A percentile compares a stretch with the other conserved stretches of the same genome.
Conservation (phyloP, 1,284 basidiomycete genomes). For the Leccinum solheimii region DNA sequence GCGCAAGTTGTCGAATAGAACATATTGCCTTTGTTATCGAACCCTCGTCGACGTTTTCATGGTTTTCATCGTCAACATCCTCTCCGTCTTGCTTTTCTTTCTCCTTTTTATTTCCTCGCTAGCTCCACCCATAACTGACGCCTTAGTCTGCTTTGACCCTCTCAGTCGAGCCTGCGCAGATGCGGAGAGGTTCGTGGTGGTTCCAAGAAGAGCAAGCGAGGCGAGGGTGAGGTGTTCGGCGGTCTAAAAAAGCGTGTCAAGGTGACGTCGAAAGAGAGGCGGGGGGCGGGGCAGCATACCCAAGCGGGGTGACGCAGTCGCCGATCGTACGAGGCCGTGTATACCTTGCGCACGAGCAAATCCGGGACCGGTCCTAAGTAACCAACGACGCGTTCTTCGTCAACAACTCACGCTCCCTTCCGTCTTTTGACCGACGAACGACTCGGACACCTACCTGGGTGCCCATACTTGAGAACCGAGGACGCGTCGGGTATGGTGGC, state of each 20-base stretch:
- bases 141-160: too few relatives aligned
- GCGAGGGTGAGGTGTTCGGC: slow-evolving; percentile 88
- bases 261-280: not conserved
- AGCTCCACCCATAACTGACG: too few relatives aligned
- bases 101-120: too few relatives aligned
- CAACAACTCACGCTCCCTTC: not conserved
- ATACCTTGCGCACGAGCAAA: slow-evolving; percentile 76
- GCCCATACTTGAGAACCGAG: slow-evolving; percentile 67
- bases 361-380: slow-evolving; percentile 79
- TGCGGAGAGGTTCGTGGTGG: too few relatives aligned
- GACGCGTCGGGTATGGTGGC: slow-evolving; percentile 13
- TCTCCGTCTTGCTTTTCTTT: too few relatives aligned
- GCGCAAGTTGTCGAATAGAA: too few relatives aligned
- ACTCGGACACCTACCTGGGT: slow-evolving; percentile 53
- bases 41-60: too few relatives aligned
- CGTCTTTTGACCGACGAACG: not conserved
- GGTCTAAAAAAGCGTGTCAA: slow-evolving; percentile 47
- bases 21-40: too few relatives aligned
- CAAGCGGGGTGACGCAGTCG: slow-evolving; percentile 90
- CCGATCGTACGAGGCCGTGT: slow-evolving; percentile 90
- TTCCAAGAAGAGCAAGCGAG: slow-evolving; percentile 43
- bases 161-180: too few relatives aligned
- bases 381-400: not conserved
- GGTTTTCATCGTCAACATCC: too few relatives aligned
- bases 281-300: slow-evolving; percentile 48